Conservation (phyloP, 1,139 yeast species). For the Meyerozyma carpophila region DNA sequence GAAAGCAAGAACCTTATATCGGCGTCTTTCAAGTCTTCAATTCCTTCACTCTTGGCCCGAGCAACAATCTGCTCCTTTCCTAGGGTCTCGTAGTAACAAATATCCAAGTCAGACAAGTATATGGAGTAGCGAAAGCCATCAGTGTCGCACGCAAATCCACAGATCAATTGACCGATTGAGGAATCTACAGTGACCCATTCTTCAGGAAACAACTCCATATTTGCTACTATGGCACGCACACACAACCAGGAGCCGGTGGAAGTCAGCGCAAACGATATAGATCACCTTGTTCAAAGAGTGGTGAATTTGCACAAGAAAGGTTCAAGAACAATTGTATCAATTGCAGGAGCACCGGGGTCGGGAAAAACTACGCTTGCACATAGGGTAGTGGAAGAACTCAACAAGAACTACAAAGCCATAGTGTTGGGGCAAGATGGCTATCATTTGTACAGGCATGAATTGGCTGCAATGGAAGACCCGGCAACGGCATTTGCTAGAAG, state of each 20-base stretch:
- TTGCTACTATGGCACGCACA: background rate
- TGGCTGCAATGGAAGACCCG: conserved; percentile 11
- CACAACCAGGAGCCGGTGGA: background rate
- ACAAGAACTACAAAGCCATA: conserved; percentile 13
- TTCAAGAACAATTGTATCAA: conserved; percentile 7
- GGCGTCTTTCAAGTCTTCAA: conserved; percentile 4
- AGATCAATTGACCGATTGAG: background rate
- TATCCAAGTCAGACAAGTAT: background rate
- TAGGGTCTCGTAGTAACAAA: background rate
- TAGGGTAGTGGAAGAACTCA: conserved; percentile 12
- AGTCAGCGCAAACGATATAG: background rate
- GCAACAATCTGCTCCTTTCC: background rate
- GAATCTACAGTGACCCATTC: background rate
- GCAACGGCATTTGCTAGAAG: conserved; percentile 12
- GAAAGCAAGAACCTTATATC: background rate
- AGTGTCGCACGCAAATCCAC: conserved; percentile 1
- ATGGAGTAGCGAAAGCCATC: background rate
- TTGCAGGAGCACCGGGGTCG: conserved; percentile 23
- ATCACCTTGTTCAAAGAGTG: background rate
- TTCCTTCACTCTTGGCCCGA: background rate
- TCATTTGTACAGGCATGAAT: conserved; percentile 12
- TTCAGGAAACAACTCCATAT: background rate
- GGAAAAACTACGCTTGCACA: conserved; percentile 19
- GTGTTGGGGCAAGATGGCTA: conserved; percentile 30
- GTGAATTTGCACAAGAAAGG: background rate